Percentiles rank a stretch among this genome's conserved stretches.
Evolutionary conservation across 257 asterid species (phyloP).

Genomic region (Lycium ferocissimum): DNA sequence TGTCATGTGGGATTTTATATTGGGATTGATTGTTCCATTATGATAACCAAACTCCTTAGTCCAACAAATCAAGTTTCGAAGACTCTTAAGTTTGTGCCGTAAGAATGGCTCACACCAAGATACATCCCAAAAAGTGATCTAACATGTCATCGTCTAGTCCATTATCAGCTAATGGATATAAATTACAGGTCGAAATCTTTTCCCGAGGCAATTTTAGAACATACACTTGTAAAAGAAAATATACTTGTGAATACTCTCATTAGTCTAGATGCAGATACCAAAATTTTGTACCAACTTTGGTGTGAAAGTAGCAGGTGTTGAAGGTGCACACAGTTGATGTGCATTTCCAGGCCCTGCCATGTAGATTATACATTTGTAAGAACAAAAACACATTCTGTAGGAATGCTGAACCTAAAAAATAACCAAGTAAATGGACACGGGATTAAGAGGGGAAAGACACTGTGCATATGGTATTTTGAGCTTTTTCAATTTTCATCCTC

Average conservation of each 20-base stretch:
- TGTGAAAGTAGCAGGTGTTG: not conserved
- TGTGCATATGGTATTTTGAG: not conserved
- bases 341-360: not conserved
- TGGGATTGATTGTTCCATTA: not conserved
- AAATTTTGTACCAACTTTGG: slow-evolving; percentile 16
- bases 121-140: slow-evolving; percentile 24
- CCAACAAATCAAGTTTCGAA: not conserved
- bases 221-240: not conserved
- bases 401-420: not conserved
- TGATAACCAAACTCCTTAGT: not conserved
- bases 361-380: not conserved
- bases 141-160: slow-evolving; percentile 9
- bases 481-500: not conserved
- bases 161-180: not conserved
- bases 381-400: not conserved
- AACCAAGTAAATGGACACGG: not conserved
- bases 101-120: not conserved
- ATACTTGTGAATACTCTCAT: not conserved
- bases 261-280: slow-evolving; percentile 20
- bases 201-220: slow-evolving; percentile 15
- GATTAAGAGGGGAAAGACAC: not conserved
- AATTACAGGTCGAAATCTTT: slow-evolving; percentile 16
- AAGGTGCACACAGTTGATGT: not conserved
- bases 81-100: not conserved
- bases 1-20: not conserved